Conservation (phyloP, 1,284 basidiomycete genomes). For the Pyrrhoderma noxium region DNA sequence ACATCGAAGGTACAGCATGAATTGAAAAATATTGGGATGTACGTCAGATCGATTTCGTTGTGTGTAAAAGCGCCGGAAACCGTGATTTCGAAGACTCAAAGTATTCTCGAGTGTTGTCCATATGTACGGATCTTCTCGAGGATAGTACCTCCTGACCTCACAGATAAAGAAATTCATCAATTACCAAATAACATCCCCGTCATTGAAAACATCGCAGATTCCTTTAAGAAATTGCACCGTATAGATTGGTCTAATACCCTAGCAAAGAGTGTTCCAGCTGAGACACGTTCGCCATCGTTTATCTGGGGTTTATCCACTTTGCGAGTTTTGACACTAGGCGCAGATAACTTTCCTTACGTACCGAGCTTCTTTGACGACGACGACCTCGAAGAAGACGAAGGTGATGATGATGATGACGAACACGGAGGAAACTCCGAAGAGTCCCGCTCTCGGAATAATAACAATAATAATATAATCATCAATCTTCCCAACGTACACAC, state of each 20-base stretch:
- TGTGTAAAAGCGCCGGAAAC: not conserved
- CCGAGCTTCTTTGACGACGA: too few species aligned
- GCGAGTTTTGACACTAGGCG: not conserved
- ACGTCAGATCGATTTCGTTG: not conserved
- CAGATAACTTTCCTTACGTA: not conserved
- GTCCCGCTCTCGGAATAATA: not conserved
- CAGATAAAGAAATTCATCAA: not conserved
- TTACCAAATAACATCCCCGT: not conserved
- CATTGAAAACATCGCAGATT: not conserved
- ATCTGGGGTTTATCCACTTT: not conserved
- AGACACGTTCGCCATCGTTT: not conserved
- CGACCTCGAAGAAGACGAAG: not conserved
- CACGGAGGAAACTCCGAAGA: not conserved
- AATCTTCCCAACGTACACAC: constrained; percentile 6
- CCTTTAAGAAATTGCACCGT: not conserved
- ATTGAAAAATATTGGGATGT: not conserved
- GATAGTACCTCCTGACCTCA: not conserved
- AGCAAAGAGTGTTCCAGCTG: not conserved
- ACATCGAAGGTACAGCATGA: not conserved
- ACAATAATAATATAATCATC: not conserved
- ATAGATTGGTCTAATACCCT: constrained; percentile 4
- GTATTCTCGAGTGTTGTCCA: not conserved
- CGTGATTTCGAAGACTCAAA: not conserved
- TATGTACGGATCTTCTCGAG: constrained; percentile 1
- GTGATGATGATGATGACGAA: too few species aligned